Evolutionary conservation across 176 grass and related monocot species (phyloP).

Genomic region (Ampelocalamus luodianensis): DNA sequence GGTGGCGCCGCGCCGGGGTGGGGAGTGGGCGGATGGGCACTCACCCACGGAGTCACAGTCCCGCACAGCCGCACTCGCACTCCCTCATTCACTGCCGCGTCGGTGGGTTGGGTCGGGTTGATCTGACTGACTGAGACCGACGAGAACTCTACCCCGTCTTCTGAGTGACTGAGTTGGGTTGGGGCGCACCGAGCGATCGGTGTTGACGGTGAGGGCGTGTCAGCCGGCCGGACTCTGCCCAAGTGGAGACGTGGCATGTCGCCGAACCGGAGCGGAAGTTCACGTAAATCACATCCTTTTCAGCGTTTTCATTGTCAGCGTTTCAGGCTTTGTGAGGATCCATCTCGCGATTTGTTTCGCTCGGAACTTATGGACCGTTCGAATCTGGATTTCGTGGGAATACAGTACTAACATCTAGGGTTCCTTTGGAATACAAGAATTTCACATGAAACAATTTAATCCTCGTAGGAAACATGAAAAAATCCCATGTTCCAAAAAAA

Average conservation of each 20-base stretch:
- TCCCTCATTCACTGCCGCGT: not conserved
- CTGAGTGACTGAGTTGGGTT: not conserved
- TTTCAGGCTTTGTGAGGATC: not conserved
- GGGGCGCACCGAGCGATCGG: constrained; percentile 26
- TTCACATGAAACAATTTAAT: too few relatives aligned
- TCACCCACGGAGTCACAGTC: not conserved
- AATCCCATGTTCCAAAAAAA: too few relatives aligned
- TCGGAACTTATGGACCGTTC: too few relatives aligned
- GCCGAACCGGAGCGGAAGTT: constrained; percentile 22
- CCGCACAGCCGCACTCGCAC: not conserved
- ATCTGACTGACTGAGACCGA: not conserved
- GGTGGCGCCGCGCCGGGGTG: constrained; percentile 35
- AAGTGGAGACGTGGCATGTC: not conserved
- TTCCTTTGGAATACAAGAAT: too few relatives aligned
- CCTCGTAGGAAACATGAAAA: too few relatives aligned
- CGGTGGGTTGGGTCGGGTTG: constrained; percentile 39
- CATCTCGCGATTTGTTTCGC: not conserved
- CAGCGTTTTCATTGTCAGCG: not conserved
- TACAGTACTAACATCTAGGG: too few relatives aligned
- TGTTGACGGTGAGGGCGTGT: not conserved
- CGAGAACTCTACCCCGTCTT: too few relatives aligned
- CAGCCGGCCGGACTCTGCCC: not conserved
- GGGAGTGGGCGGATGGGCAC: constrained; percentile 45
- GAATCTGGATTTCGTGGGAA: too few relatives aligned
- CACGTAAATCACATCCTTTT: not conserved